phyloP scores from a whole-genome alignment of 1,284 basidiomycete species.

The Cutaneotrichosporon cyanovorans region DNA sequence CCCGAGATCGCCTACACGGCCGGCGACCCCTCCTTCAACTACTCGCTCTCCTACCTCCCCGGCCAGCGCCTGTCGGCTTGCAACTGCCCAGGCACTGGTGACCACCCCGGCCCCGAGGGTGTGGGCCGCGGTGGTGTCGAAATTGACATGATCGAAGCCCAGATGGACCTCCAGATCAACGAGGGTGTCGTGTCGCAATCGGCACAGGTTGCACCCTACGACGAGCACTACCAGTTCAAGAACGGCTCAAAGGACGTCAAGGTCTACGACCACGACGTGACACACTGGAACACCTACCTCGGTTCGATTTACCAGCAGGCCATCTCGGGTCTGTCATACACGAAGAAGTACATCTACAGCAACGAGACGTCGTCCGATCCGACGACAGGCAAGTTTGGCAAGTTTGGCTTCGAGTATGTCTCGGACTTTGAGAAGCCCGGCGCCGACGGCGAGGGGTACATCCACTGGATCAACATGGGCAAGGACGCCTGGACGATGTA shows the following conservation, averaged over 20 bases:
- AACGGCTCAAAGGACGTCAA: conserved; percentile 41
- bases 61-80: conserved; percentile 51
- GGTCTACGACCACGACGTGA: conserved; percentile 46
- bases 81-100: conserved; percentile 48
- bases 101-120: conserved; percentile 56
- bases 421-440: conserved; percentile 52
- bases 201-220: conserved; percentile 49
- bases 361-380: conserved; percentile 15
- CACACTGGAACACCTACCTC: conserved; percentile 63
- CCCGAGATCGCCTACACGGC: conserved; percentile 41
- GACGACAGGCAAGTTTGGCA: conserved; percentile 18
- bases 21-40: conserved; percentile 26
- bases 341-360: conserved; percentile 51
- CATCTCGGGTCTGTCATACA: conserved; percentile 56
- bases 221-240: conserved; percentile 58
- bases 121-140: conserved; percentile 57
- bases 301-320: conserved; percentile 76
- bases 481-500: conserved; percentile 52
- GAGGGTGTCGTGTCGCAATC: conserved; percentile 27
- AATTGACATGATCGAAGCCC: conserved; percentile 61
- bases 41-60: conserved; percentile 44
- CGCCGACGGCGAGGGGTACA: conserved; percentile 49
- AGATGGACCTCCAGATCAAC: conserved; percentile 29
- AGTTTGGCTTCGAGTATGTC: conserved; percentile 66
- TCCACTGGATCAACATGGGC: conserved; percentile 60